Evolutionary conservation across 108 stramenopile genomes (phyloP), one percentile per base, ranked within the genome.

Genomic region (Cyclotella cryptica): DNA sequence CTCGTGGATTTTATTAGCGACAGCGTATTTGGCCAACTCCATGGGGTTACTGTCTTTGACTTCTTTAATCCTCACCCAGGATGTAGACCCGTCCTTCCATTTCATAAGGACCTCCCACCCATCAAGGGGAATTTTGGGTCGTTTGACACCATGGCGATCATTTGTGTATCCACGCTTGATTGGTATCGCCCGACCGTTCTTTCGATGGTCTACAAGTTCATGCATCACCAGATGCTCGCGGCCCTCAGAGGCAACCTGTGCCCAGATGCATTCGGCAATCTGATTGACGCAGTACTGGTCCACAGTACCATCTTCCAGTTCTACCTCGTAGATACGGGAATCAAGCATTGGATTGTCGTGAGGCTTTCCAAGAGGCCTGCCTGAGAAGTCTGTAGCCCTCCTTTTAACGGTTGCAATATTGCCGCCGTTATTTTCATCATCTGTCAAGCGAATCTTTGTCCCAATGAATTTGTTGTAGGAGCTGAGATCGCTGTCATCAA

Each of bases 261-360:
- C 14, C 45, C 57, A 84, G 18, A 86, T 61, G 30, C 73, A 70
- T 41, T 86, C 83, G 0, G 85, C 85, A 30, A 86, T 84, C 26
- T 35, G 15, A 57, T 88, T 85, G 10, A 84, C 85, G n/a, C 28
- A 47, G 55, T 74, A 84, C 13, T 13, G 59, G 1, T 83, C 62
- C n/a, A 64, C 30, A 0, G 51, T 29, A 21, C 85, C 85, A 45
- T 85, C 70, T 29, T 30, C 40, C 11, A 88, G 81, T 59, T 84
- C 76, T 18, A 88, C 76, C 22, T 84, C 83, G 63, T 78, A 86
- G 9, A 58, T 21, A 7, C 54, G 17, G 0, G 83, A 81, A 30
- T 85, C 84, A 42, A 88, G 77, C 10, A 88, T 15, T 46, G 84
- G 87, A 30, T 85, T 85, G 14, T 52, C 21, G 64, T 88, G 47